Conservation (phyloP, 257 asterid species). For the Plantago major region DNA sequence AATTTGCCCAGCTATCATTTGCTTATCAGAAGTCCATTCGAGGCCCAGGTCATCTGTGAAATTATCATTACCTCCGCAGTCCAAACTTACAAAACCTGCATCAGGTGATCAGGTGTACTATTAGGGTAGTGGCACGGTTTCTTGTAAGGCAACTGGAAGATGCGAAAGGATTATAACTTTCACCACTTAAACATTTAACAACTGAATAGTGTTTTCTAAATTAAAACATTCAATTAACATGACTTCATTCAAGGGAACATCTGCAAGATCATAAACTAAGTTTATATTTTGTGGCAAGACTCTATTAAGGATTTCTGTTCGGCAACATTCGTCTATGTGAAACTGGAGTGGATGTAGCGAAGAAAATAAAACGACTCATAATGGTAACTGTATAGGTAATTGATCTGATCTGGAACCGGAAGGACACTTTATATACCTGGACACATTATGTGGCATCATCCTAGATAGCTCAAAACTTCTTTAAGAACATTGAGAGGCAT, state of each 20-base stretch:
- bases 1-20: slow-evolving; percentile 47
- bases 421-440: background rate
- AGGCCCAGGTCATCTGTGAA: slow-evolving; percentile 77
- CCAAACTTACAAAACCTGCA: slow-evolving; percentile 87
- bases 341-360: too few relatives aligned
- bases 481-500: background rate
- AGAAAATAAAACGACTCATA: too few relatives aligned
- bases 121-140: background rate
- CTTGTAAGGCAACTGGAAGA: background rate
- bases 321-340: too few relatives aligned
- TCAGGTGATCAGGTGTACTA: slow-evolving; percentile 1
- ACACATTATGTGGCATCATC: background rate
- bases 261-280: background rate
- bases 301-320: too few relatives aligned
- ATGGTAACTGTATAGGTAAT: too few relatives aligned
- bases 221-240: too few relatives aligned
- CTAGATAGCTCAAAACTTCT: background rate
- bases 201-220: too few relatives aligned
- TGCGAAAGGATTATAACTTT: background rate
- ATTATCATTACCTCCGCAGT: slow-evolving; percentile 79
- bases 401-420: background rate
- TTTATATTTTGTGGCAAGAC: background rate
- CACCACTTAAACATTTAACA: too few relatives aligned
- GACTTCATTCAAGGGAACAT: background rate
- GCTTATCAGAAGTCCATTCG: slow-evolving; percentile 63